Evolutionary conservation across 116 monocot genomes (phyloP), one percentile per base, ranked within the genome.

Genomic region (Zostera marina): DNA sequence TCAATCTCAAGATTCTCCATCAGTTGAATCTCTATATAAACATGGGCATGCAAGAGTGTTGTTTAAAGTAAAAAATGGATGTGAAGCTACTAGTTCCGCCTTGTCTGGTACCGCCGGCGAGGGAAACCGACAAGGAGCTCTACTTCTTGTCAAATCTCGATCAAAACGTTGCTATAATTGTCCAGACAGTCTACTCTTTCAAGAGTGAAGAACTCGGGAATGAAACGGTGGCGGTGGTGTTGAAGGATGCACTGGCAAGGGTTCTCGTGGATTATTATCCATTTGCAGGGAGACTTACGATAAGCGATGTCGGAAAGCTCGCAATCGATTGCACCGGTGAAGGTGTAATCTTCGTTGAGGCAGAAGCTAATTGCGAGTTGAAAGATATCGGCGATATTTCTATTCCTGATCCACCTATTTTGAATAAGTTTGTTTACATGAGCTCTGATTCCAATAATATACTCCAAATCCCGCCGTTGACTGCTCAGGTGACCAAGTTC

Each of bases 401-500:
- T 0, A 65, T 44, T 25, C 60, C 60, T 8, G 65, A 72, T 11
- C 72, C 65, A 2, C 14, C 10, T 11, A 12, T 14, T 20, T 44
- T 72, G 3, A 60, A 40, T 26, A 65, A 60, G 72, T 65, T 72
- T 11, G 59, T 65, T 15, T 72, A 66, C 32, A 53, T 44, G 38
- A 19, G 60, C 39, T 60, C 66, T 7, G 38, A 60, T 1, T 65
- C 72, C 3, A 53, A 38, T 38, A 72, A 72, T 52, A 46, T 66
- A 11, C 15, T 65, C 38, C 59, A 72, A 46, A 72, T 66, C 3
- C 72, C 72, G 38, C 72, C 54, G 8, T 11, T 70, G 52, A n/a
- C 5, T 53, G 16, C 1, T 4, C 9, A 59, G 59, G 81, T 92
- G 0, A 92, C 92, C 0, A 83, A 60, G 60, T 92, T 92, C 83